Conservation (phyloP, 768 basidiomycete genomes). For the Lentinula lateritia region DNA sequence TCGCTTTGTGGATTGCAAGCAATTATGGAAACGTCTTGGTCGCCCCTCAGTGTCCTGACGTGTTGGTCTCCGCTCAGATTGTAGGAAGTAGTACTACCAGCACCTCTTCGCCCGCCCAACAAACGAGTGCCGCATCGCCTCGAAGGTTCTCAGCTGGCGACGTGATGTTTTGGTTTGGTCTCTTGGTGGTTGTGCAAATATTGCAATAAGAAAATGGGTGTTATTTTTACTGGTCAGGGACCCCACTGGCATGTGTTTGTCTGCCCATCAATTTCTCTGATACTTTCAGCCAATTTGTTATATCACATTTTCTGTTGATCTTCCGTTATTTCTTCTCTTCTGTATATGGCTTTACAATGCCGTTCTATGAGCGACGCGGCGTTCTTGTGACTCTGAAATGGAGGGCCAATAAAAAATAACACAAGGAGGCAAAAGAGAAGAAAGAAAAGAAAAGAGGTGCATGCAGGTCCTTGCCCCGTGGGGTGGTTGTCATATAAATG, state of each 20-base stretch:
- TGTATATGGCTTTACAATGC: not conserved
- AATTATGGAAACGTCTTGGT: conserved; percentile 57
- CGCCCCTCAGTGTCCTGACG: conserved; percentile 57
- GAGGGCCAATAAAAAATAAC: not conserved
- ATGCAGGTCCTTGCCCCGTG: not conserved
- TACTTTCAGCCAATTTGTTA: not conserved
- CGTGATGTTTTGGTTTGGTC: not conserved
- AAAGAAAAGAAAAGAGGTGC: not conserved
- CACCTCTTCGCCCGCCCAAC: not conserved
- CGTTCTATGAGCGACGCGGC: not conserved
- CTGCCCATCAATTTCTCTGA: not conserved
- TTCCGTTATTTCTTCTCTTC: not conserved
- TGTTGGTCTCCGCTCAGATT: conserved; percentile 14
- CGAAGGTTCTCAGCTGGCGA: not conserved
- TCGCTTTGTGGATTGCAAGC: conserved; percentile 67
- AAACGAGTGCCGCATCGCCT: not conserved
- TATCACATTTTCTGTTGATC: not conserved
- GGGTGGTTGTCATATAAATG: not conserved
- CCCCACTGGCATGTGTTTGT: no score
- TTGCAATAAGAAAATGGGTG: not conserved
- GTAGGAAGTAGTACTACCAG: not conserved
- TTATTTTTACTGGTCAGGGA: no score
- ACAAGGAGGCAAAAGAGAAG: not conserved
- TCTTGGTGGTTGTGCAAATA: not conserved
- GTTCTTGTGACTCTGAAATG: not conserved